Conservation (phyloP, 345 rosid species). For the Eucalyptus marginata region DNA sequence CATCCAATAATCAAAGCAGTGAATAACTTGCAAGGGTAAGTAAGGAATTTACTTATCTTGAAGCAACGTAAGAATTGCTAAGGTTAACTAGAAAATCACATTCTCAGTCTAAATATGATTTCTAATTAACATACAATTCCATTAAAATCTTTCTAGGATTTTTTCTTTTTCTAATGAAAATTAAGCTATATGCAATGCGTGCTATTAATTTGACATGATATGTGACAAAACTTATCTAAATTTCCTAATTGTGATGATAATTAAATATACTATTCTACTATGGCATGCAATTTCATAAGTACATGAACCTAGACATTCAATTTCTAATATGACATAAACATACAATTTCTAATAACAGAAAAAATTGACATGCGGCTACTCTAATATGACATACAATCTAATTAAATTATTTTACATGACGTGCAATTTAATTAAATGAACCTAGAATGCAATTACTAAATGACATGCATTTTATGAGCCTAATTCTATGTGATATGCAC, state of each 20-base stretch:
- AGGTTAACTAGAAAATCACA: too few relatives aligned
- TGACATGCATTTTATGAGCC: background rate
- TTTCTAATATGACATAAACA: background rate
- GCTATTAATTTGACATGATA: too few relatives aligned
- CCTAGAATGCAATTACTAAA: background rate
- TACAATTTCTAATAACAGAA: too few relatives aligned
- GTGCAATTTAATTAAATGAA: background rate
- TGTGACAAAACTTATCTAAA: background rate
- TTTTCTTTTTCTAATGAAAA: too few relatives aligned
- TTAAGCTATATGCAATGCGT: background rate
- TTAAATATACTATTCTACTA: background rate
- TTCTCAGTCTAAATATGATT: too few relatives aligned
- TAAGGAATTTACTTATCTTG: too few relatives aligned
- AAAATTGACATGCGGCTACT: background rate
- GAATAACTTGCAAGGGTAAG: background rate
- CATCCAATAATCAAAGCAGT: background rate
- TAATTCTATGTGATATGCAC: background rate
- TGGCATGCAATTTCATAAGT: background rate
- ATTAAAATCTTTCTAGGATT: accelerated
- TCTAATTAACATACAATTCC: too few relatives aligned
- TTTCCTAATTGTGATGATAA: background rate
- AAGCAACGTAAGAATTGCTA: too few relatives aligned
- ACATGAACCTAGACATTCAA: background rate
- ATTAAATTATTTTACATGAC: background rate
- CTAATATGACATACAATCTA: background rate